Percentiles rank a stretch among this genome's conserved stretches.
These are phyloP conservation scores for Pseudomicrostroma phylloplanum DNA, from an alignment of 1,284 basidiomycete species.

Conservation along the genomic window DNA sequence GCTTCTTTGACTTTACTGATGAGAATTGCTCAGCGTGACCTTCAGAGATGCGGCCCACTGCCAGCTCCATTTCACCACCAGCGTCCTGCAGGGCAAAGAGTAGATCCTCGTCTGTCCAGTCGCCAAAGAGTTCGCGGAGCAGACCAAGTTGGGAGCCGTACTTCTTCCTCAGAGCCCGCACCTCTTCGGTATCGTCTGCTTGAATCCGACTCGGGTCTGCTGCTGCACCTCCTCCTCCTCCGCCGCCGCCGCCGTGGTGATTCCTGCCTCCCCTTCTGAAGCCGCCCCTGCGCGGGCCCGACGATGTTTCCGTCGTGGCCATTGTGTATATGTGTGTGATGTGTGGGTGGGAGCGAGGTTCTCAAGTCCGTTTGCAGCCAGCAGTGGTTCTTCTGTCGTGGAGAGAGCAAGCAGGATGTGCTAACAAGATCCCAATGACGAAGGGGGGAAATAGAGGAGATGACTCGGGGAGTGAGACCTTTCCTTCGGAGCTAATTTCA, in stretches of 20 bases:
- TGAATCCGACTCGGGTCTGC: constrained; percentile 5
- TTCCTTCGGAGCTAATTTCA: no score
- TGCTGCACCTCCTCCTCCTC: background rate
- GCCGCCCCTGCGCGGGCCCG: constrained; percentile 6
- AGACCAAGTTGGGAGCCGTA: constrained; percentile 55
- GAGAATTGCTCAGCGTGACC: constrained; percentile 77
- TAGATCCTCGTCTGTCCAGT: constrained; percentile 74
- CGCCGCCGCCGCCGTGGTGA: constrained; percentile 3
- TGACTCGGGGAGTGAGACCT: no score
- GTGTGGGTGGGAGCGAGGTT: no score
- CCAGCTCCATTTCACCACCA: constrained; percentile 66
- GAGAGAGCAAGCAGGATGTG: no score
- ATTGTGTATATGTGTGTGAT: no score
- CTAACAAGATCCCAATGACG: no score
- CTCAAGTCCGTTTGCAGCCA: no score
- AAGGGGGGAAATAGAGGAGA: no score
- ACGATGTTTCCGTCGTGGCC: background rate
- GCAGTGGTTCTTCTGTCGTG: no score
- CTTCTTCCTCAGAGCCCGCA: constrained; percentile 39
- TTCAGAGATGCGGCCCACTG: constrained; percentile 70
- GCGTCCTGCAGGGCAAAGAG: constrained; percentile 67
- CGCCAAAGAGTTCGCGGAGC: constrained; percentile 70
- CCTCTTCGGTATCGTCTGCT: constrained; percentile 46
- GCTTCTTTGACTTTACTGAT: constrained; percentile 75
- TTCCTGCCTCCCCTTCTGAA: constrained; percentile 1